Evolutionary conservation across 208 protist species (phyloP), one percentile per base, ranked within the genome.

Genomic region (Borovskyia barvae): DNA sequence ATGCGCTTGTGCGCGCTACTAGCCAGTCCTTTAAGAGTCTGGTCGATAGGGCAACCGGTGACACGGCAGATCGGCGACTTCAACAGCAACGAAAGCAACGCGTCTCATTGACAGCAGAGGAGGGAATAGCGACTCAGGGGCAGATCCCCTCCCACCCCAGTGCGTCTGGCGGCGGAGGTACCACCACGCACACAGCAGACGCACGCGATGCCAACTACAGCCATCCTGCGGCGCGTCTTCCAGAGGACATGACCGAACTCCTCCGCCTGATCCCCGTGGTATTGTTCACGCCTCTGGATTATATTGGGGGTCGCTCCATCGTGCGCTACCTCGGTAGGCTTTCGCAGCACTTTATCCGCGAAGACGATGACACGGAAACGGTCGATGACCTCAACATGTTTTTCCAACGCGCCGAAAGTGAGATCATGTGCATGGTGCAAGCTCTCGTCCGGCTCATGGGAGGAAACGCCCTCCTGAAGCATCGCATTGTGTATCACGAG

Each of bases 271-370:
- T 77, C 42, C 56, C 80, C 0, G 58, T 57, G 12, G 82, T 94
- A 1, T 56, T 85, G 39, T 74, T 87, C 46, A 95, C 88, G 22
- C 79, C 90, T 14, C 55, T 92, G 12, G 86, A 91, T 60, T 95
- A 82, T 65, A 71, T 97, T 3, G 72, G 90, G 4, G 87, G 90
- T 14, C 68, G 76, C 37, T 75, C 64, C n/a, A 86, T 95, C 40
- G 79, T 84, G 53, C 80, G 85, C 15, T 93, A 94, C 60, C 57
- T 97, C 8, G 90, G 90, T 24, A 79, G 80, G 24, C 81, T 97
- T 58, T 95, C 87, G 5, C 88, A 95, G 55, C 93, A 96, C 74
- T 92, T 95, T 58, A 85, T 97, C 40, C 90, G 92, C n/a, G 87
- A 95, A 43, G 61, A 72, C 48, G 75, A 87, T 45, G 77, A 87